Conservation (phyloP, 768 basidiomycete species). For the Artomyces pyxidatus region DNA sequence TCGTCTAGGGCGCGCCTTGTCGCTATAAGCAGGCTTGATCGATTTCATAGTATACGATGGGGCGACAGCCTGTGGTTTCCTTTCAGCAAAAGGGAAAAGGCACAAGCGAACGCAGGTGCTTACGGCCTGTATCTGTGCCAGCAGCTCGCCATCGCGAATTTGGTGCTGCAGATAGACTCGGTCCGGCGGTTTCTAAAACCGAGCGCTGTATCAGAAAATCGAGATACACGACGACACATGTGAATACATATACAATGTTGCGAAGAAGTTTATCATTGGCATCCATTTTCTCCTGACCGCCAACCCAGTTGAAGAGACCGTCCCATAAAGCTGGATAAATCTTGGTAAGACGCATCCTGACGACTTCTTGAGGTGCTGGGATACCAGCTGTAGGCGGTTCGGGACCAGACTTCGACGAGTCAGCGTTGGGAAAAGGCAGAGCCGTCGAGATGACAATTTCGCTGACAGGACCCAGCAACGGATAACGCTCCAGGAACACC, state of each 20-base stretch:
- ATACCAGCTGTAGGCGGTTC: not conserved
- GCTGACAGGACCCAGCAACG: conserved; percentile 6
- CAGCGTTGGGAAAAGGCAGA: conserved; percentile 34
- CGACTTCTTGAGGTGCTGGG: conserved; percentile 26
- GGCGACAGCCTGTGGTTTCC: conserved; percentile 32
- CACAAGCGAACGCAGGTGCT: conserved; percentile 12
- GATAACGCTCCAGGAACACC: conserved; percentile 38
- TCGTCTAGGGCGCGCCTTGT: conserved; percentile 27
- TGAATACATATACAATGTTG: conserved; percentile 33
- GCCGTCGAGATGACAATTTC: conserved; percentile 36
- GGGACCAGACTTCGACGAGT: conserved; percentile 7
- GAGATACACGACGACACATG: not conserved
- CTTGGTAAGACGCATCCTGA: conserved; percentile 41
- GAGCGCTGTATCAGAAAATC: no score
- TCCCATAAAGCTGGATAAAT: conserved; percentile 48
- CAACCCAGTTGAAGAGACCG: conserved; percentile 52
- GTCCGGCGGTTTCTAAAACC: conserved; percentile 34
- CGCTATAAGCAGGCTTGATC: conserved; percentile 44
- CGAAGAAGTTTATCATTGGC: conserved; percentile 38
- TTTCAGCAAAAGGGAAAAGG: not conserved
- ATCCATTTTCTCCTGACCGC: conserved; percentile 43
- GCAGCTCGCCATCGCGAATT: conserved; percentile 45
- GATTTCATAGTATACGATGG: conserved; percentile 46
- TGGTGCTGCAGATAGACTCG: conserved; percentile 50
- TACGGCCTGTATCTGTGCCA: conserved; percentile 55